Evolutionary conservation across 1,284 basidiomycete species (phyloP), one percentile per base, ranked within the genome.

Genomic region (Apiotrichum akiyoshidainum): DNA sequence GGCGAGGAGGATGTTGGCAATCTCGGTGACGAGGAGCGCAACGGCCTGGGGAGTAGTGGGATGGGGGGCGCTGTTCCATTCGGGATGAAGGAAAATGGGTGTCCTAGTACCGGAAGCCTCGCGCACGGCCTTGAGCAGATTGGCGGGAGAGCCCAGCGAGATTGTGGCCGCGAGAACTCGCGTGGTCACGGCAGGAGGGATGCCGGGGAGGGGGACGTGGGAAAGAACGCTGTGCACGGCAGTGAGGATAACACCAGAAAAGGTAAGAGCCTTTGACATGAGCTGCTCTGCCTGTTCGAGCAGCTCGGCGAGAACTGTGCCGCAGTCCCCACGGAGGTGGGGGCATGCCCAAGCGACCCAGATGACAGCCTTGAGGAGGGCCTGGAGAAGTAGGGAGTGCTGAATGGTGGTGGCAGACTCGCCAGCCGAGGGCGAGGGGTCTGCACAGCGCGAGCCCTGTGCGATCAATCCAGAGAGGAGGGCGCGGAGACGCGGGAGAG

Each of bases 311-410:
- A 75, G 49, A 4, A 66, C 42, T 5, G 33, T 41, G 5, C 60
- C 69, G 0, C 67, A 63, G 5, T 71, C 65, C 0, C 52, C 61
- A 10, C 44, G 48, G 11, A 61, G 31, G 1, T 60, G 46, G 2
- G 64, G 55, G 17, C 41, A 39, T 1, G 60, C 57, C 73, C 73
- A 75, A 13, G 63, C 69, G 17, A 68, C 64, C 73, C 73, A 74
- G 8, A 75, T 41, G 5, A 72, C 42, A 13, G 72, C 71, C 60
- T 67, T 68, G 22, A 74, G 53, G 35, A 75, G 55, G 2, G 60
- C 63, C 56, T 69, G 63, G 53, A 66, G 69, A 4, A 72, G 64
- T 17, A 68, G 62, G 12, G 70, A 71, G 31, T 73, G 68, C 37
- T 60, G 54, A 7, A 42, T 40, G 8, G 67, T 66, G 21, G 68